These are phyloP conservation scores for Fusarium sacchari DNA, from an alignment of 2,329 filamentous ascomycete species.

Conservation along the genomic window DNA sequence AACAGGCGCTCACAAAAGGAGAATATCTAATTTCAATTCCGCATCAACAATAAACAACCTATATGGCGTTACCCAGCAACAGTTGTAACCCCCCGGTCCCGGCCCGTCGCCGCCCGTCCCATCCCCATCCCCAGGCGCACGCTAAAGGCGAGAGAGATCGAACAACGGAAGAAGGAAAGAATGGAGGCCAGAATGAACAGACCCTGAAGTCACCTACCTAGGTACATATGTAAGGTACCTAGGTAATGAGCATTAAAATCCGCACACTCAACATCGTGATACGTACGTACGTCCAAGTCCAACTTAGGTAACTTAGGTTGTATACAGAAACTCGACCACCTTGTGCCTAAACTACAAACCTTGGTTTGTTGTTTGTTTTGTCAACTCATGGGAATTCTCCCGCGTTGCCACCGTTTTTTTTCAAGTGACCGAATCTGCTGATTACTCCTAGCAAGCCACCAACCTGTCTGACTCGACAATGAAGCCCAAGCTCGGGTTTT, in stretches of 20 bases:
- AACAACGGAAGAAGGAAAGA: constrained; percentile 5
- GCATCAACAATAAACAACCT: constrained; percentile 24
- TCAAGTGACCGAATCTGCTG: not conserved
- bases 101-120: constrained; percentile 27
- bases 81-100: constrained; percentile 1
- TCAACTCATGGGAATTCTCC: not conserved
- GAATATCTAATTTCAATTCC: constrained; percentile 11
- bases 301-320: no score
- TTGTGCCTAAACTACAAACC: not conserved
- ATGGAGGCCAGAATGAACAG: constrained; percentile 1
- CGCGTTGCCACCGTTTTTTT: not conserved
- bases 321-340: not conserved
- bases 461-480: not conserved
- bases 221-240: no score
- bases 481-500: constrained; percentile 10
- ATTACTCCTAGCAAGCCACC: not conserved
- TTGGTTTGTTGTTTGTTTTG: not conserved
- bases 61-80: constrained; percentile 12
- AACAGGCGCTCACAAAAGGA: not conserved
- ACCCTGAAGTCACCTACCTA: constrained; percentile 9
- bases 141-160: constrained; percentile 18
- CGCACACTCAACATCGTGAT: not conserved
- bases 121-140: constrained; percentile 12
- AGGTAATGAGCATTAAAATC: not conserved
- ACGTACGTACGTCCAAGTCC: not conserved